phyloP scores from a whole-genome alignment of 345 rosid genomes.

The Aquilaria malaccensis region DNA sequence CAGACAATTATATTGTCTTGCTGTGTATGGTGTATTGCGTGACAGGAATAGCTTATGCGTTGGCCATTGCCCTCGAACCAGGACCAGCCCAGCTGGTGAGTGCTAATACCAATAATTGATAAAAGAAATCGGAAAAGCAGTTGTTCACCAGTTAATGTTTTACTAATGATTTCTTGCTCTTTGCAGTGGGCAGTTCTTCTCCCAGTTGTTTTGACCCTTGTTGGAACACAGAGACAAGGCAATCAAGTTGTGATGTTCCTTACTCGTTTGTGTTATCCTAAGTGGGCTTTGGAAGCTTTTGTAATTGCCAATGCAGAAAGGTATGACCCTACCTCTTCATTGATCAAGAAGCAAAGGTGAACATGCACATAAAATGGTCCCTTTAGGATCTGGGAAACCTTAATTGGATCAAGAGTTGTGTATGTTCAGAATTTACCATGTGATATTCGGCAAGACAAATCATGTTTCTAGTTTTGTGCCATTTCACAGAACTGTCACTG shows the following conservation, averaged over 20 bases:
- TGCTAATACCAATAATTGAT: background rate
- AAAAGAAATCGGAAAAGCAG: background rate
- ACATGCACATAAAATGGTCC: too few species aligned
- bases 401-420: too few species aligned
- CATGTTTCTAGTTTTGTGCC: too few species aligned
- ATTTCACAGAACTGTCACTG: background rate
- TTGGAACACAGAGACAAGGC: constrained; percentile 51
- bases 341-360: too few species aligned
- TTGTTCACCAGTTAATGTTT: background rate
- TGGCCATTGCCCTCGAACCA: constrained; percentile 78
- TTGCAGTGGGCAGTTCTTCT: constrained; percentile 94
- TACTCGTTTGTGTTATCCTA: constrained; percentile 65
- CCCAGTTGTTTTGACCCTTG: constrained; percentile 88
- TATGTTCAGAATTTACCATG: too few species aligned
- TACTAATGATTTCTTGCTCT: constrained; percentile 9
- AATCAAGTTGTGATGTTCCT: constrained; percentile 29
- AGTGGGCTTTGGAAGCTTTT: constrained; percentile 89
- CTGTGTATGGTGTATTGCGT: constrained; percentile 92
- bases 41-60: constrained; percentile 79
- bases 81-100: constrained; percentile 95
- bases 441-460: too few species aligned
- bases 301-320: constrained; percentile 74
- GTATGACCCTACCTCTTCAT: constrained; percentile 20
- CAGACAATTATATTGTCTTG: constrained; percentile 70
- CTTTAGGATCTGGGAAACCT: too few species aligned